Conservation (phyloP, 2,329 filamentous ascomycete species). For the Calycina marina region DNA sequence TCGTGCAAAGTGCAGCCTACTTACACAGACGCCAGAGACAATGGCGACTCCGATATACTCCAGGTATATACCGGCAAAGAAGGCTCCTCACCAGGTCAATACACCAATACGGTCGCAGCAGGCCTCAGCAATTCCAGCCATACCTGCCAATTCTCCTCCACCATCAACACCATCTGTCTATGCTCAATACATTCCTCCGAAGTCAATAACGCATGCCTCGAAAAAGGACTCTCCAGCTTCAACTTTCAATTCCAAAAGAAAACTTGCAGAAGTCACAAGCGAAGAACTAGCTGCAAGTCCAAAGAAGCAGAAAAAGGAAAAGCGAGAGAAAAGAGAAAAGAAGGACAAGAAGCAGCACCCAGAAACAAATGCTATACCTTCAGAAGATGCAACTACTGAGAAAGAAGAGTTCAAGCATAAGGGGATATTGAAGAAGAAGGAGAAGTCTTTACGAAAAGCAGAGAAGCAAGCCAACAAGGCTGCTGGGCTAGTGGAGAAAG, state of each 20-base stretch:
- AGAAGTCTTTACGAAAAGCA: constrained; percentile 37
- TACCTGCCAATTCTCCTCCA: not conserved
- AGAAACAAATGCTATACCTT: not conserved
- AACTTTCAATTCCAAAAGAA: not conserved
- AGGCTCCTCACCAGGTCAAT: constrained; percentile 1
- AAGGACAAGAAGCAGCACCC: constrained; percentile 7
- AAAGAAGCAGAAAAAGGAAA: constrained; percentile 6
- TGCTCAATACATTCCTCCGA: not conserved
- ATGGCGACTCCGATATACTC: constrained; percentile 7
- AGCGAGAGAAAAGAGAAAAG: constrained; percentile 2
- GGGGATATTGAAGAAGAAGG: constrained; percentile 37
- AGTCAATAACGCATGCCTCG: no score
- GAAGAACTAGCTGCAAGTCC: not conserved
- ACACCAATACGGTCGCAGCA: not conserved
- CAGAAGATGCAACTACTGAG: not conserved
- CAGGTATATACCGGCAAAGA: constrained; percentile 9
- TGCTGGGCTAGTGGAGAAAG: constrained; percentile 18
- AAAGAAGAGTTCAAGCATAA: constrained; percentile 21
- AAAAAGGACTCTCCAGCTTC: no score
- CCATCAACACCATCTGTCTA: not conserved
- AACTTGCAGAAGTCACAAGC: not conserved
- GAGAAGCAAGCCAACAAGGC: constrained; percentile 26
- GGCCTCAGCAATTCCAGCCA: not conserved
- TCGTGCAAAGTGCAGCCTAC: no score
- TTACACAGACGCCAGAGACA: no score